A percentile compares a stretch with the other conserved stretches of the same genome.
phyloP scores from a whole-genome alignment of 2,329 filamentous ascomycete genomes.

The Parastagonospora nodorum region DNA sequence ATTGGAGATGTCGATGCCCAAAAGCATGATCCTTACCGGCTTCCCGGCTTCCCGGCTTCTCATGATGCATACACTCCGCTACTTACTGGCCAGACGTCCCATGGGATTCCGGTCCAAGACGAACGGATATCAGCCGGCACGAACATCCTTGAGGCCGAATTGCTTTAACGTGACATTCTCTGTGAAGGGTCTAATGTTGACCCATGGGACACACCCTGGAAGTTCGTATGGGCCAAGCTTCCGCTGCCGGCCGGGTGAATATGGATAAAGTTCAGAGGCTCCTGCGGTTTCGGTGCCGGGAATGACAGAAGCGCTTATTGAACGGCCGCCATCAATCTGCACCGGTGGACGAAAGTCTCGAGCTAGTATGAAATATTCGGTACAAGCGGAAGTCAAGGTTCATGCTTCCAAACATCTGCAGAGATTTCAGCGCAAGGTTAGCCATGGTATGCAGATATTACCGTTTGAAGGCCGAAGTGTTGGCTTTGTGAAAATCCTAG shows the following conservation, averaged over 20 bases:
- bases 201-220: neutral
- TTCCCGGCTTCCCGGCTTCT: neutral
- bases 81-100: neutral
- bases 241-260: conserved; percentile 32
- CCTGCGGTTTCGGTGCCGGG: conserved; percentile 7
- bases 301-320: too few relatives aligned
- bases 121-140: conserved; percentile 1
- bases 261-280: conserved; percentile 25
- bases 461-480: too few relatives aligned
- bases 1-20: conserved; percentile 1
- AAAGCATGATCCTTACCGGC: conserved; percentile 1
- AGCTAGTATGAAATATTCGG: neutral
- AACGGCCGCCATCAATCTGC: too few relatives aligned
- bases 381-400: neutral
- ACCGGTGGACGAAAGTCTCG: too few relatives aligned
- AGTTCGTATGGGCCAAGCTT: conserved; percentile 3
- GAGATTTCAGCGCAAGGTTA: too few relatives aligned
- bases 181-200: too few relatives aligned
- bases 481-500: too few relatives aligned
- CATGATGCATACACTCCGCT: neutral
- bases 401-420: too few relatives aligned
- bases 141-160: neutral
- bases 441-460: too few relatives aligned
- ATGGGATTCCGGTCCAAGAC: neutral
- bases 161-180: conserved; percentile 3